phyloP scores from a whole-genome alignment of 306 rosid genomes.

The Luffa aegyptiaca region DNA sequence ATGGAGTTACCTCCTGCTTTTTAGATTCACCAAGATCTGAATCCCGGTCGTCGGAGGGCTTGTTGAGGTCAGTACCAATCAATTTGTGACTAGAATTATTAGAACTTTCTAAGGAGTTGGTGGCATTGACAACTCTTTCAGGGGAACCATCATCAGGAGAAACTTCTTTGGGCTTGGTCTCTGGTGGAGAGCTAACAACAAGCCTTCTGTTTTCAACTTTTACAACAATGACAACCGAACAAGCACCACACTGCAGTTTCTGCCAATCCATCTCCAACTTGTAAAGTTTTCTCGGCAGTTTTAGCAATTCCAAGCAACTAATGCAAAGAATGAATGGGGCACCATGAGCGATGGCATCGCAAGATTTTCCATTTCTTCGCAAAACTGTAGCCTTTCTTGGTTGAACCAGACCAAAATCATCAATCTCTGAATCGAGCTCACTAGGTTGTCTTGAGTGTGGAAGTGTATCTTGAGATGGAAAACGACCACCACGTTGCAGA shows the following conservation, averaged over 20 bases:
- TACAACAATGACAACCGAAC: conserved; percentile 28
- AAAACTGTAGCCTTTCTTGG: conserved; percentile 11
- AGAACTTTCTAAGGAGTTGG: conserved; percentile 19
- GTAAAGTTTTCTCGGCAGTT: conserved; percentile 29
- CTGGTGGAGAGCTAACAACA: conserved; percentile 14
- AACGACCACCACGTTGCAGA: conserved; percentile 5
- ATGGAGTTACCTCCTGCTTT: conserved; percentile 9
- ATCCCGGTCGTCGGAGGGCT: conserved; percentile 14
- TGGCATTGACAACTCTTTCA: background rate
- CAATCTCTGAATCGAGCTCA: conserved; percentile 18
- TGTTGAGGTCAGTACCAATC: background rate
- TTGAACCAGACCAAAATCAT: conserved; percentile 8
- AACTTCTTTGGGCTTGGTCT: conserved; percentile 7
- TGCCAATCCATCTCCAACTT: conserved; percentile 9
- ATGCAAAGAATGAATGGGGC: conserved; percentile 40
- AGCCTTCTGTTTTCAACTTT: conserved; percentile 30
- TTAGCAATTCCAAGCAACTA: conserved; percentile 35
- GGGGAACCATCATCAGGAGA: conserved; percentile 1
- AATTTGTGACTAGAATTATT: conserved; percentile 15
- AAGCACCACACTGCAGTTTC: conserved; percentile 39
- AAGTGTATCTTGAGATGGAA: conserved; percentile 5
- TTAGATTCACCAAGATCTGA: conserved; percentile 13
- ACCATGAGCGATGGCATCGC: conserved; percentile 29
- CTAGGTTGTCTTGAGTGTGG: conserved; percentile 16
- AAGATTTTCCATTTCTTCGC: conserved; percentile 3